phyloP scores from a whole-genome alignment of 441 rosid genomes.

The Syzygium syzygioides region DNA sequence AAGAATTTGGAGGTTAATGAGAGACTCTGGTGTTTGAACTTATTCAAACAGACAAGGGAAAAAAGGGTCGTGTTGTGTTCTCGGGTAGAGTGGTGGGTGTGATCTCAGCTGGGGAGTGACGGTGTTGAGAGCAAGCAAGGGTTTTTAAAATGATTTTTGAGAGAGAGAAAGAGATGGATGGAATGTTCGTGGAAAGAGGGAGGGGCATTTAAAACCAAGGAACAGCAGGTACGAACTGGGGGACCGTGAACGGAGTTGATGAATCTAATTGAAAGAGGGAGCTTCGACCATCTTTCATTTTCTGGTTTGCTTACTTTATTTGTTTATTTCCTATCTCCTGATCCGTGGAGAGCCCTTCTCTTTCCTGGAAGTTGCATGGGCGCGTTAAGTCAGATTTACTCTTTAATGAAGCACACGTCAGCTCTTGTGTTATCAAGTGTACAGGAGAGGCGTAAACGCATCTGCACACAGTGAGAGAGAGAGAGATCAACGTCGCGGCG shows the following conservation, averaged over 20 bases:
- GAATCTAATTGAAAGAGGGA: not conserved
- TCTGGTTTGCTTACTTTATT: not conserved
- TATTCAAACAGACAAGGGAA: not conserved
- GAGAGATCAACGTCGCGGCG: too few relatives aligned
- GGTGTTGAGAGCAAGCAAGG: not conserved
- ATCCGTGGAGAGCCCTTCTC: not conserved
- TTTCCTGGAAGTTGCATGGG: constrained; percentile 11
- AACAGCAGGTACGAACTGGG: not conserved
- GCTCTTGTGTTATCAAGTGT: not conserved
- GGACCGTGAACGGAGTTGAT: not conserved
- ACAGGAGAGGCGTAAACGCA: not conserved
- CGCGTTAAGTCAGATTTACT: not conserved
- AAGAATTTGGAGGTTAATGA: not conserved
- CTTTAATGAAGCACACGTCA: not conserved
- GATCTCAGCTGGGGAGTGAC: not conserved
- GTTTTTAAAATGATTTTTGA: constrained; percentile 21
- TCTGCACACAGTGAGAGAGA: not conserved
- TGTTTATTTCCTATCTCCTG: not conserved
- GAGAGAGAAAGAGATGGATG: not conserved
- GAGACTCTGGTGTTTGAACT: not conserved
- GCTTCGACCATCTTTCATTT: not conserved
- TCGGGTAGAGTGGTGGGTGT: not conserved
- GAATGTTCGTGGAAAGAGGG: constrained; percentile 34
- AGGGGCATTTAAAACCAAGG: constrained; percentile 10
- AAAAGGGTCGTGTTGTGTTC: not conserved